A percentile compares a stretch with the other conserved stretches of the same genome.
Conservation (phyloP, 805 yeast species). For the Osmozyma mogii region DNA sequence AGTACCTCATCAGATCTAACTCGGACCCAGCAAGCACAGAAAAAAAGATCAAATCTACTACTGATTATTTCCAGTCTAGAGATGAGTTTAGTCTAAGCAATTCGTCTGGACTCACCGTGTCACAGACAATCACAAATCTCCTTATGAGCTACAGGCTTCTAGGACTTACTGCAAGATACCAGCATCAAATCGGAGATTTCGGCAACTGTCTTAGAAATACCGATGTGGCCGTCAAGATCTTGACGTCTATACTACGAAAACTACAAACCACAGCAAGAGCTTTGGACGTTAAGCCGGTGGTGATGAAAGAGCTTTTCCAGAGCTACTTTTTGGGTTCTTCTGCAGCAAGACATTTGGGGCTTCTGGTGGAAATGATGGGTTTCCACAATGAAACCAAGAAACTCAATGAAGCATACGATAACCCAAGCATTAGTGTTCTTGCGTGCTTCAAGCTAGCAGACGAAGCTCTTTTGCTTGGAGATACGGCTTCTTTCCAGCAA, state of each 20-base stretch:
- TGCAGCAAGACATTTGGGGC: slow-evolving; percentile 40
- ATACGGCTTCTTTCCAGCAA: no score
- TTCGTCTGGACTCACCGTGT: slow-evolving; percentile 6
- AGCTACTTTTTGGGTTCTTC: slow-evolving; percentile 35
- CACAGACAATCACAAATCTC: slow-evolving; percentile 19
- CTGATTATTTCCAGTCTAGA: slow-evolving; percentile 16
- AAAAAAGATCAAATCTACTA: slow-evolving; percentile 17
- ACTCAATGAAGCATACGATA: slow-evolving; percentile 21
- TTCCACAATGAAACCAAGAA: slow-evolving; percentile 43
- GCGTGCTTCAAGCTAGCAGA: slow-evolving; percentile 10
- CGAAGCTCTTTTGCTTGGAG: no score
- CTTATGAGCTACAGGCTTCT: slow-evolving; percentile 30
- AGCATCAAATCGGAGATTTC: slow-evolving; percentile 12
- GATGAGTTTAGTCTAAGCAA: slow-evolving; percentile 21
- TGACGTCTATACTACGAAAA: slow-evolving; percentile 46
- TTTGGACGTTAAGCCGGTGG: slow-evolving; percentile 25
- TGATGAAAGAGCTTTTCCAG: slow-evolving; percentile 26
- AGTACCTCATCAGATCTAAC: slow-evolving; percentile 14
- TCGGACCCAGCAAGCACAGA: slow-evolving; percentile 15
- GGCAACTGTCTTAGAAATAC: slow-evolving; percentile 29
- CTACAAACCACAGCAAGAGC: slow-evolving; percentile 13
- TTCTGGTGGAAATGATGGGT: slow-evolving; percentile 50
- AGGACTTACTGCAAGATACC: slow-evolving; percentile 18
- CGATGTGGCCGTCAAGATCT: slow-evolving; percentile 43
- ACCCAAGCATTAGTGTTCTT: slow-evolving; percentile 16